Evolutionary conservation across 768 basidiomycete genomes (phyloP).

Genomic region (Mycena alexandri): DNA sequence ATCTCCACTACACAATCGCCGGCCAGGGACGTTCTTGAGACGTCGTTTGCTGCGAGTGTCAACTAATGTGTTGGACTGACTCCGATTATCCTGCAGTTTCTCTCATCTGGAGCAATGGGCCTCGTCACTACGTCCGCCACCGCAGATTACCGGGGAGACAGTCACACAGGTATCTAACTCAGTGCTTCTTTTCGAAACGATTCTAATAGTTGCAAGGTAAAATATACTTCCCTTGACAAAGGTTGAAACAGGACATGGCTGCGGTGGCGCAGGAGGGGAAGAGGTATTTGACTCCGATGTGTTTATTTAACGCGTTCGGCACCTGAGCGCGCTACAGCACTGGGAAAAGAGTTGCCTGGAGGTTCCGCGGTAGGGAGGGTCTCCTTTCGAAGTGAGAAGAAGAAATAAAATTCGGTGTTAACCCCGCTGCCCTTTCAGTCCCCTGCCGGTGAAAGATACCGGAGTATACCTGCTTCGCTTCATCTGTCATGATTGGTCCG

Average conservation of each 20-base stretch:
- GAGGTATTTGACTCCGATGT: background rate
- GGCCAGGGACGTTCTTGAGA: slow-evolving; percentile 20
- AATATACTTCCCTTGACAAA: too few relatives aligned
- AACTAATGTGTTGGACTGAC: background rate
- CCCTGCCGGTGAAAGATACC: slow-evolving; percentile 41
- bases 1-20: slow-evolving; percentile 38
- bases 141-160: slow-evolving; percentile 45
- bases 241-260: slow-evolving; percentile 24
- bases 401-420: too few relatives aligned
- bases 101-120: slow-evolving; percentile 36
- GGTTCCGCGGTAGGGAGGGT: slow-evolving; percentile 31
- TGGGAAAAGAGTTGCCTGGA: slow-evolving; percentile 42
- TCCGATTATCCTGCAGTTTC: slow-evolving; percentile 30
- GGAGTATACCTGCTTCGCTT: slow-evolving; percentile 43
- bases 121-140: slow-evolving; percentile 43
- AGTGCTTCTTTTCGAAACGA: too few relatives aligned
- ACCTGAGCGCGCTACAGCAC: slow-evolving; percentile 1
- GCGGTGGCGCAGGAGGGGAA: background rate
- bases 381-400: slow-evolving; percentile 8
- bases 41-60: slow-evolving; percentile 6
- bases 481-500: slow-evolving; percentile 51
- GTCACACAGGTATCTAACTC: slow-evolving; percentile 47
- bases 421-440: slow-evolving; percentile 45
- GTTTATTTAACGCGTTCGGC: background rate
- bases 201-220: too few relatives aligned